phyloP scores from a whole-genome alignment of 169 alveolate species.

The Plasmodium reichenowi region DNA sequence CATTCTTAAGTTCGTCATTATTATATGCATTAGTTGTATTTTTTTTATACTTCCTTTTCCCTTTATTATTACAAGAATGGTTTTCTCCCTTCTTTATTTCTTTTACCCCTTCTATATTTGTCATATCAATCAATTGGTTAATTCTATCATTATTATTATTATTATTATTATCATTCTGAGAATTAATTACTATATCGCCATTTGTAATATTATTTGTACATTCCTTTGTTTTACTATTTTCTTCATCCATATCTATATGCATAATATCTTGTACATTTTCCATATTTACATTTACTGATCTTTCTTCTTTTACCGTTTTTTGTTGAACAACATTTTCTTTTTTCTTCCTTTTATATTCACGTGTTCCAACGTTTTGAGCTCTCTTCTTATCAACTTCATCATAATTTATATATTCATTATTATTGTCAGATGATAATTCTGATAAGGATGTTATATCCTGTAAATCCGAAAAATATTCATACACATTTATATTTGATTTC shows the following conservation, averaged over 20 bases:
- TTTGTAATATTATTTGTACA: neutral
- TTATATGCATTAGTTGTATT: conserved; percentile 2
- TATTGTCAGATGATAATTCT: conserved; percentile 69
- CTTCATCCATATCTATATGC: neutral
- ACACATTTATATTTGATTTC: conserved; percentile 2
- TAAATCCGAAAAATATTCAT: conserved; percentile 53
- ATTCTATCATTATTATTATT: too few species aligned
- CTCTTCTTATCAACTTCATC: conserved; percentile 13
- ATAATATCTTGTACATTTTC: neutral
- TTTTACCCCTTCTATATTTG: neutral
- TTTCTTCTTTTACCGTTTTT: conserved; percentile 2
- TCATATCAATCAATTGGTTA: too few species aligned
- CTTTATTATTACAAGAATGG: neutral
- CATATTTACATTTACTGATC: neutral
- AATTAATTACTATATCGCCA: too few species aligned
- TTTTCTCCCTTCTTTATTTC: neutral
- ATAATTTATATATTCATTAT: conserved; percentile 2
- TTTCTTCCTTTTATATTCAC: conserved; percentile 20
- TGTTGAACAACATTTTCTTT: neutral
- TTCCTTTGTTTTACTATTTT: neutral
- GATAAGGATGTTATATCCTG: conserved; percentile 51
- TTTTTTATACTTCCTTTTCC: conserved; percentile 4
- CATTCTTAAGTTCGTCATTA: neutral
- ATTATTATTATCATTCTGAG: too few species aligned
- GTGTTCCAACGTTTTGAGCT: neutral